Evolutionary conservation across 306 rosid species (phyloP).

Genomic region (Dryas alaskensis): DNA sequence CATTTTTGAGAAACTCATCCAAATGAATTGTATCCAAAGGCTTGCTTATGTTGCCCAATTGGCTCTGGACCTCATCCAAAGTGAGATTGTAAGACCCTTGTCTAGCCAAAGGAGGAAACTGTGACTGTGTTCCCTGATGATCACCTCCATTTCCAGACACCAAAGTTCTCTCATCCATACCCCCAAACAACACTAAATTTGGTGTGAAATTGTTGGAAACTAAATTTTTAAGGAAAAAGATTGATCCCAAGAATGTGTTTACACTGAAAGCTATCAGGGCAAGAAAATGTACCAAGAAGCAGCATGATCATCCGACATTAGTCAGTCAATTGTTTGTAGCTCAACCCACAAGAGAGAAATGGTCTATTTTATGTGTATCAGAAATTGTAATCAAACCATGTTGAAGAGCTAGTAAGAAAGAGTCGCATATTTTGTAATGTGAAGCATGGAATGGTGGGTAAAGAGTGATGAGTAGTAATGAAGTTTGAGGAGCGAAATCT

Average conservation of each 20-base stretch:
- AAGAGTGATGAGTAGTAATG: not conserved
- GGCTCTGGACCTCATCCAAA: slow-evolving; percentile 38
- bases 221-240: not conserved
- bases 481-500: slow-evolving; percentile 27
- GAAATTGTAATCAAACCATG: not conserved
- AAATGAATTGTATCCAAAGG: slow-evolving; percentile 28
- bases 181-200: not conserved
- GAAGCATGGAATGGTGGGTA: not conserved
- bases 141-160: slow-evolving; percentile 32
- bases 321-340: not conserved
- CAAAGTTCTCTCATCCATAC: slow-evolving; percentile 27
- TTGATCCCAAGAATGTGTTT: not conserved
- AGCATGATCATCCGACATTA: not conserved
- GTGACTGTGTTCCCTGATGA: slow-evolving; percentile 17
- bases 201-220: not conserved
- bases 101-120: slow-evolving; percentile 19
- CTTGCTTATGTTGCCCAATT: slow-evolving; percentile 30
- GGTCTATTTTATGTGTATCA: too few relatives aligned
- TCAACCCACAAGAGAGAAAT: not conserved
- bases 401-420: not conserved
- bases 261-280: not conserved
- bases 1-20: slow-evolving; percentile 38
- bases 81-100: slow-evolving; percentile 29
- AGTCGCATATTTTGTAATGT: slow-evolving; percentile 5
- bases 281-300: not conserved